phyloP scores from a whole-genome alignment of 352 stramenopile genomes.

The Globisporangium orthogonon region DNA sequence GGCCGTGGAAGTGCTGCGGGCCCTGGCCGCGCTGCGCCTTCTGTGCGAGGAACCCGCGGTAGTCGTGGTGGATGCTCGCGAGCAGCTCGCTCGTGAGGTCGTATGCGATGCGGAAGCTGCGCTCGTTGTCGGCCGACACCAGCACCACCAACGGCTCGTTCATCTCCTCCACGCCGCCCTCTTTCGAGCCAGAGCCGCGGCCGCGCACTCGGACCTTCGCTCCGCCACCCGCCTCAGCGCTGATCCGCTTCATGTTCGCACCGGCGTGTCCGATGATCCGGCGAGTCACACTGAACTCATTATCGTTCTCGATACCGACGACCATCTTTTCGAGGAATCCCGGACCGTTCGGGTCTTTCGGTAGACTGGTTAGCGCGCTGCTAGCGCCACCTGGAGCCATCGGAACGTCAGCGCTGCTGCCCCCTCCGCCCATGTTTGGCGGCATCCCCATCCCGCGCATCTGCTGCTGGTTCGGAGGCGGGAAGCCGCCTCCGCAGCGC shows the following conservation, averaged over 20 bases:
- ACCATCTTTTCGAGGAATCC: constrained; percentile 67
- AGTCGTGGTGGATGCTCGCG: constrained; percentile 67
- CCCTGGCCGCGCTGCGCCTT: constrained; percentile 15
- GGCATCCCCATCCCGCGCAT: constrained; percentile 10
- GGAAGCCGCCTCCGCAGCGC: constrained; percentile 42
- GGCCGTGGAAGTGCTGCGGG: constrained; percentile 4
- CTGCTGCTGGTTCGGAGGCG: constrained; percentile 21
- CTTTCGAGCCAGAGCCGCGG: constrained; percentile 70
- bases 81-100: constrained; percentile 63
- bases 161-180: constrained; percentile 57
- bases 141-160: constrained; percentile 81
- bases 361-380: not conserved
- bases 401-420: no score
- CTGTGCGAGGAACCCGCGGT: constrained; percentile 53
- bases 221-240: constrained; percentile 64
- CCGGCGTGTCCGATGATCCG: constrained; percentile 77
- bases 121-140: constrained; percentile 82
- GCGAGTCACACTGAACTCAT: constrained; percentile 77
- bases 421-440: constrained; percentile 7
- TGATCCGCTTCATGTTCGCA: constrained; percentile 87
- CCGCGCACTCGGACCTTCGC: constrained; percentile 85
- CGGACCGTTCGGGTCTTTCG: constrained; percentile 16
- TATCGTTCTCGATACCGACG: constrained; percentile 84
- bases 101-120: constrained; percentile 74
- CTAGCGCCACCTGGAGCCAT: not conserved